phyloP scores from a whole-genome alignment of 2,329 filamentous ascomycete species.

The Monosporascus cannonballus region DNA sequence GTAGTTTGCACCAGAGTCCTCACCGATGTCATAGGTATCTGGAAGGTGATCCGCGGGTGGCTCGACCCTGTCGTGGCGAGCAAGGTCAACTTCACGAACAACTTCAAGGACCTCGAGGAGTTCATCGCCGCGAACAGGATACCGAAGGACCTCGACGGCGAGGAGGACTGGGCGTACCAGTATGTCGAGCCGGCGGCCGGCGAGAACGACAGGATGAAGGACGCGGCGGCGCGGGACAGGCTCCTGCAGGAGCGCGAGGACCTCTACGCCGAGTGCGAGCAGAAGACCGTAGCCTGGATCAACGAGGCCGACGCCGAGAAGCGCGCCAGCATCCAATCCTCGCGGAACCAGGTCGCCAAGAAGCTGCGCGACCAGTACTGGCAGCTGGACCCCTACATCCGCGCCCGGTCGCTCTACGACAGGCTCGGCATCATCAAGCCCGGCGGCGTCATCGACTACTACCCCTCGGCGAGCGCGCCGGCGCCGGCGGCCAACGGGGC shows the following conservation, averaged over 20 bases:
- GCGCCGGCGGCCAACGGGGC: slow-evolving; percentile 13
- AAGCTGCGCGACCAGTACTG: slow-evolving; percentile 74
- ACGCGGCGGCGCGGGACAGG: slow-evolving; percentile 54
- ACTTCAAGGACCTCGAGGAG: slow-evolving; percentile 66
- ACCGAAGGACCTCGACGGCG: slow-evolving; percentile 76
- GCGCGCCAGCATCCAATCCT: slow-evolving; percentile 43
- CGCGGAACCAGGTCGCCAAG: slow-evolving; percentile 56
- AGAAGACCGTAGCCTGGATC: slow-evolving; percentile 71
- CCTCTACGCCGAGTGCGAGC: slow-evolving; percentile 69
- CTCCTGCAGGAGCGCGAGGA: slow-evolving; percentile 57
- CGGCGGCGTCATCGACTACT: slow-evolving; percentile 67
- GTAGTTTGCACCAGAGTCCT: slow-evolving; percentile 26
- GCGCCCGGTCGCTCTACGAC: slow-evolving; percentile 81
- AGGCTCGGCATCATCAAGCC: slow-evolving; percentile 64
- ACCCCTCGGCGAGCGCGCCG: slow-evolving; percentile 33
- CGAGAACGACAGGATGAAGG: slow-evolving; percentile 73
- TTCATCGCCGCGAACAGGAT: slow-evolving; percentile 70
- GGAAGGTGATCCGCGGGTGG: slow-evolving; percentile 94
- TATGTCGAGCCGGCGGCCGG: slow-evolving; percentile 70
- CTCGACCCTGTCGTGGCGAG: slow-evolving; percentile 91
- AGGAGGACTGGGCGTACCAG: slow-evolving; percentile 76
- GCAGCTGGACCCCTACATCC: slow-evolving; percentile 79
- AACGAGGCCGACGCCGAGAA: slow-evolving; percentile 39
- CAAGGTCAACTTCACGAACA: slow-evolving; percentile 92
- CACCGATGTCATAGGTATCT: slow-evolving; percentile 61